Evolutionary conservation across 345 rosid genomes (phyloP).

Genomic region (Citrus inodora): DNA sequence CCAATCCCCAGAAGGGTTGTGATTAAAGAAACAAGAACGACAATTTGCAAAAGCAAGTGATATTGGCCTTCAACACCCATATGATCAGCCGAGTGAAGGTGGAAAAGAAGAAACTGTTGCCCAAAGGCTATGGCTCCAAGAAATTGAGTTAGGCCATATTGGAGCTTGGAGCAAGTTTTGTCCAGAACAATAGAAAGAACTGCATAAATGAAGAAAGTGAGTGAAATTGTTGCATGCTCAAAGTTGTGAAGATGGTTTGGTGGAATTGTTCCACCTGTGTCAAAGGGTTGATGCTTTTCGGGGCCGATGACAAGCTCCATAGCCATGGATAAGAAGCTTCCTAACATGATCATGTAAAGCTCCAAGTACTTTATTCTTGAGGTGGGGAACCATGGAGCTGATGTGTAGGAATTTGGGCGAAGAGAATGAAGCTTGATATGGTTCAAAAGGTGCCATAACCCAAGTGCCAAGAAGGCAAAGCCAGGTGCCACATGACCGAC

Average conservation of each 20-base stretch:
- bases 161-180: constrained; percentile 26
- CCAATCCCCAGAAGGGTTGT: constrained; percentile 66
- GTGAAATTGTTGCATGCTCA: constrained; percentile 70
- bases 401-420: constrained; percentile 49
- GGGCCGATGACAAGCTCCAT: constrained; percentile 83
- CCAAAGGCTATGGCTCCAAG: constrained; percentile 60
- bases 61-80: constrained; percentile 83
- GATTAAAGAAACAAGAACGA: constrained; percentile 46
- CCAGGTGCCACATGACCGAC: constrained; percentile 84
- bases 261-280: constrained; percentile 73
- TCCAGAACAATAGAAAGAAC: constrained; percentile 57
- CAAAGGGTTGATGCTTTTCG: constrained; percentile 69
- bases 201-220: constrained; percentile 66
- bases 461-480: constrained; percentile 54
- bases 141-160: constrained; percentile 39
- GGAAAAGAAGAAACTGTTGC: constrained; percentile 73
- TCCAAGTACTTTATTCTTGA: constrained; percentile 52
- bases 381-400: constrained; percentile 61
- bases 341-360: constrained; percentile 58
- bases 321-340: constrained; percentile 53
- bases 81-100: constrained; percentile 79
- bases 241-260: constrained; percentile 87
- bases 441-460: constrained; percentile 81
- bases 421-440: constrained; percentile 53
- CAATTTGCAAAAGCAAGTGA: constrained; percentile 65